Evolutionary conservation across 2,329 filamentous ascomycete genomes (phyloP).

Genomic region (Ceratocystis colombiana): DNA sequence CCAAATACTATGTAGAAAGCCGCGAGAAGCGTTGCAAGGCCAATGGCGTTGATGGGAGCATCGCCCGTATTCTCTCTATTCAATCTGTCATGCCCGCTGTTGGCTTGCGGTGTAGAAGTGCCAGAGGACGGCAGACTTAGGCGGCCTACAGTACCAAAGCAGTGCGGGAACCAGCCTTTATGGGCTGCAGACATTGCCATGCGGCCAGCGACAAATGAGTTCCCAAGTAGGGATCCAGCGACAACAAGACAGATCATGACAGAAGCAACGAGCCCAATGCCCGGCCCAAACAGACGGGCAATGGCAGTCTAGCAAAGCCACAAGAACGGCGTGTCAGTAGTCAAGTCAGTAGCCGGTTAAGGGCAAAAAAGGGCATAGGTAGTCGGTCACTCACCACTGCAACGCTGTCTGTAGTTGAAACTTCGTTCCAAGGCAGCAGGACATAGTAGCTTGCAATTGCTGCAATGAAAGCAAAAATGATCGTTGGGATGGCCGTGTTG

Average conservation of each 20-base stretch:
- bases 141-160: conserved; percentile 39
- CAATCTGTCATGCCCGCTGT: not conserved
- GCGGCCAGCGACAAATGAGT: conserved; percentile 52
- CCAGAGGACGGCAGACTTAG: conserved; percentile 32
- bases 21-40: conserved; percentile 42
- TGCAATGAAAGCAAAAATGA: conserved; percentile 49
- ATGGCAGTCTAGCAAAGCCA: conserved; percentile 41
- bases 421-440: conserved; percentile 48
- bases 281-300: conserved; percentile 44
- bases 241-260: conserved; percentile 51
- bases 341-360: not conserved
- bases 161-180: conserved; percentile 41
- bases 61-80: conserved; percentile 33
- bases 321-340: not conserved
- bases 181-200: conserved; percentile 51
- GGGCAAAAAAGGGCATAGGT: not conserved
- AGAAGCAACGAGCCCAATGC: conserved; percentile 45
- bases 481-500: conserved; percentile 50
- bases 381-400: conserved; percentile 43
- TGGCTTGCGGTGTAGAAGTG: conserved; percentile 20
- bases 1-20: conserved; percentile 50
- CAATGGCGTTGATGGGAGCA: conserved; percentile 45
- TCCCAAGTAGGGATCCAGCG: conserved; percentile 51
- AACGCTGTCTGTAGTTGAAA: conserved; percentile 51
- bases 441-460: conserved; percentile 55